Conservation (phyloP, 1,139 yeast species). For the Suhomyces panamericanus region DNA sequence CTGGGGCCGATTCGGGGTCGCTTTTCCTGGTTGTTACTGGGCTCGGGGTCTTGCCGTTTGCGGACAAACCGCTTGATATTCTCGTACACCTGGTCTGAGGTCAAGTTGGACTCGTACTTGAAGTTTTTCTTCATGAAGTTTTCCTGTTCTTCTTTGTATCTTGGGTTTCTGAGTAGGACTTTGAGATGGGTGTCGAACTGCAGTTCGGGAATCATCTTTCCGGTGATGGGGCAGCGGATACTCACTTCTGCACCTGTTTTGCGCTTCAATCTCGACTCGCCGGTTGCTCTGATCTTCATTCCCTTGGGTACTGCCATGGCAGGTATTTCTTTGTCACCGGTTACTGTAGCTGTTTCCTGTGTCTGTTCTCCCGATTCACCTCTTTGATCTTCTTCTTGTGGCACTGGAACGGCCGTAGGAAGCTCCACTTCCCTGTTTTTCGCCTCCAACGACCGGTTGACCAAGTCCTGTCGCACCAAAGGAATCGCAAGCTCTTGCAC, state of each 20-base stretch:
- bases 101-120: slow-evolving; percentile 58
- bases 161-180: slow-evolving; percentile 75
- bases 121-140: slow-evolving; percentile 64
- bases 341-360: no score
- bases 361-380: slow-evolving; percentile 1
- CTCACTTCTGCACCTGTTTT: slow-evolving; percentile 27
- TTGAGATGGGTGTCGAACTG: slow-evolving; percentile 74
- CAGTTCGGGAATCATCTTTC: slow-evolving; percentile 65
- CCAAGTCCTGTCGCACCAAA: slow-evolving; percentile 56
- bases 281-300: slow-evolving; percentile 68
- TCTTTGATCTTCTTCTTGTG: slow-evolving; percentile 1
- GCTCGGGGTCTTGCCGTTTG: slow-evolving; percentile 22
- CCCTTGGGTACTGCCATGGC: slow-evolving; percentile 42
- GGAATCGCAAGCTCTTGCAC: slow-evolving; percentile 65
- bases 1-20: slow-evolving; percentile 11
- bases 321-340: background rate
- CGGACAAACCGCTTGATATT: slow-evolving; percentile 67
- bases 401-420: slow-evolving; percentile 4
- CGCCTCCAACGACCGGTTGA: slow-evolving; percentile 58
- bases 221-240: slow-evolving; percentile 74
- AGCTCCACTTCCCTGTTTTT: slow-evolving; percentile 25
- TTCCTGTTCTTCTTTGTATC: slow-evolving; percentile 69
- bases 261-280: slow-evolving; percentile 57
- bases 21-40: slow-evolving; percentile 13
- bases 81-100: slow-evolving; percentile 68